Base-by-base conservation (phyloP, 768 basidiomycete species). In the Tricholoma furcatifolium region DNA sequence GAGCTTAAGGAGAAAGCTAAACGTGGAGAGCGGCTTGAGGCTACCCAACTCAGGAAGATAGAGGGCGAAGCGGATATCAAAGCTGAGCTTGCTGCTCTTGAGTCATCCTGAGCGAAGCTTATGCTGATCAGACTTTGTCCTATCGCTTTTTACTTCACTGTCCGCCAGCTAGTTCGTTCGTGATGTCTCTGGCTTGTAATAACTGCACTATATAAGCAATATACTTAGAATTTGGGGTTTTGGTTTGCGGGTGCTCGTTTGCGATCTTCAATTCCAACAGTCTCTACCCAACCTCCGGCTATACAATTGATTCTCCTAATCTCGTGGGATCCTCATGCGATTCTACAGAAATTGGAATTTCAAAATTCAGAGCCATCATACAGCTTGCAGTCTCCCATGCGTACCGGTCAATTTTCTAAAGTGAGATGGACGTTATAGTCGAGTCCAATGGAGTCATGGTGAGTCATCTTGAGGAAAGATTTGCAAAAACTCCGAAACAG, bases 31-130 rank as follows among this genome's bases (percentile, higher is more conserved):
- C 82, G 87, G 50, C 78, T 99, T 27, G 96, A 99, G 69, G 87
- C 86, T 51, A 99, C 96, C 15, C 96, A 99, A 70, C 74, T 96
- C 60, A 91, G 89, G 82, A 99, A 99, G 82, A 96, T 98, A 62
- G 94, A 97, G 38, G 86, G 87, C 8, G 95, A 98, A 70, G 79
- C 66, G 8, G 89, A 89, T 54, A 92, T 98, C 63, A 75, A 84
- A 62, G 84, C 83, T 65, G 95, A 97, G 73, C 82, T 98, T 14
- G 35, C 54, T 38, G 34, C 24, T 27, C 50, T 59, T 30, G 54
- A 47, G 11, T 43, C 49, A 0, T 43, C 39, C 10, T 20, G 17
- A 17, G 52, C 21, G 48, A 24, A 21, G 24, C 48, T 20, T 23
- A 35, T 20, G 15, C 17, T 17, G 46, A 35, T 27, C 40, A 15